Percentiles rank a stretch among this genome's conserved stretches.
Evolutionary conservation across 441 rosid genomes (phyloP).

Genomic region (Geranium incanum): DNA sequence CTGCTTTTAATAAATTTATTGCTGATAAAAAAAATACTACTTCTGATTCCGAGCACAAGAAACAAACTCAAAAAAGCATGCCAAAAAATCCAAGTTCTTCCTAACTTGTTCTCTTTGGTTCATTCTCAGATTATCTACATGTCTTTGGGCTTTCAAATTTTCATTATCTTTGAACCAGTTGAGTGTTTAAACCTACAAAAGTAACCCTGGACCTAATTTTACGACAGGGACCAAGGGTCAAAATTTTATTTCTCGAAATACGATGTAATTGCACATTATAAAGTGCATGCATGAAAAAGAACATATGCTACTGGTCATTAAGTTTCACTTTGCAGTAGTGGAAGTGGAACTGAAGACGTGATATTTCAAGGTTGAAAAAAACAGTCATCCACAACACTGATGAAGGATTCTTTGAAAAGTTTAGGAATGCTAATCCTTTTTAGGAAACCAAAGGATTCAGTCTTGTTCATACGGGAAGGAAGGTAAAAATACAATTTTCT

Average conservation of each 20-base stretch:
- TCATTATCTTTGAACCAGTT: not conserved
- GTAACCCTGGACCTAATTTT: not conserved
- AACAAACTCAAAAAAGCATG: not conserved
- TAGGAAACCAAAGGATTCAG: not conserved
- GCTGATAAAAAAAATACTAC: too few species aligned
- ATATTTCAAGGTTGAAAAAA: not conserved
- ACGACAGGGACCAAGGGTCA: not conserved
- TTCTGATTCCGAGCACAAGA: too few species aligned
- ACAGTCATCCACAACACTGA: not conserved
- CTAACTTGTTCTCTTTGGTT: not conserved
- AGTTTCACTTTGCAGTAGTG: slow-evolving; percentile 2
- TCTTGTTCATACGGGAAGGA: not conserved
- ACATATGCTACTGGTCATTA: not conserved
- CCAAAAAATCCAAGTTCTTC: not conserved
- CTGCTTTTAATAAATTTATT: too few species aligned
- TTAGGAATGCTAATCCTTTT: not conserved
- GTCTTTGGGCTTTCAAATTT: not conserved
- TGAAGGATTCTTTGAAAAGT: not conserved
- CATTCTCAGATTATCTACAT: not conserved
- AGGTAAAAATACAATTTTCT: not conserved
- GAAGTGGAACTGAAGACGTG: not conserved
- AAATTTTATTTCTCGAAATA: not conserved
- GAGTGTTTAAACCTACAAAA: not conserved
- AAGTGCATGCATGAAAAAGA: not conserved
- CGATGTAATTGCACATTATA: not conserved